Evolutionary conservation across 2,329 filamentous ascomycete species (phyloP), one percentile per base, ranked within the genome.

Genomic region (Epichloe baconii): DNA sequence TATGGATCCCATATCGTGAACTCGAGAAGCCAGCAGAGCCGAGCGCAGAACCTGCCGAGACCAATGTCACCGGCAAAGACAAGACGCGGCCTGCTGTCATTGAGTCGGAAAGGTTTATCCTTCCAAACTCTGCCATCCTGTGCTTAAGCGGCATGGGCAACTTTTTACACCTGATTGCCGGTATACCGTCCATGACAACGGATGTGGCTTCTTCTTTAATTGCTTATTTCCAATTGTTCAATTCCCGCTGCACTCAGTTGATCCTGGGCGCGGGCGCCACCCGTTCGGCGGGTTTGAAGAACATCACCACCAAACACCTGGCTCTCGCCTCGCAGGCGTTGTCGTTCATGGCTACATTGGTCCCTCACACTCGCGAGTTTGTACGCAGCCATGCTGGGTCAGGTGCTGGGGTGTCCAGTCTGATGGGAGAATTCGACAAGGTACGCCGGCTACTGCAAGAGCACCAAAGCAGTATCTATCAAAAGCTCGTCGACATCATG

Each of bases 201-300:
- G 89, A 96, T 53, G 83, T 96, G 49, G 86, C 88, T 0, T 73
- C 79, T 3, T 84, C 83, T 0, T 77, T 98, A 11, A 74, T 96
- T 42, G 84, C 93, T 21, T 95, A 94, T 62, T 76, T 97, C 14
- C 87, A 93, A 57, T 76, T 95, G 4, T 98, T 97, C 75, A 96
- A 98, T 66, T 96, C 89, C 2, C 85, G 93, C 19, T 90, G 90
- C 52, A 94, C 86, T n/a, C 93, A 98, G 64, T 78, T 98, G 52
- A 96, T 98, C 56, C 81, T 98, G 6, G 93, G 93, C 1, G 93
- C 93, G 1, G 93, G 93, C 4, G 93, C 93, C 4, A 96, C 88
- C 5, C 77, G 82, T 37, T 89, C 86, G 23, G 93, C 90, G 1
- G 91, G 91, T 0, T 73, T 98, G 19, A 95, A 89, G 65, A 96